These are phyloP conservation scores for Guadua angustifolia DNA, from an alignment of 176 grass and related monocot species.

Conservation along the genomic window DNA sequence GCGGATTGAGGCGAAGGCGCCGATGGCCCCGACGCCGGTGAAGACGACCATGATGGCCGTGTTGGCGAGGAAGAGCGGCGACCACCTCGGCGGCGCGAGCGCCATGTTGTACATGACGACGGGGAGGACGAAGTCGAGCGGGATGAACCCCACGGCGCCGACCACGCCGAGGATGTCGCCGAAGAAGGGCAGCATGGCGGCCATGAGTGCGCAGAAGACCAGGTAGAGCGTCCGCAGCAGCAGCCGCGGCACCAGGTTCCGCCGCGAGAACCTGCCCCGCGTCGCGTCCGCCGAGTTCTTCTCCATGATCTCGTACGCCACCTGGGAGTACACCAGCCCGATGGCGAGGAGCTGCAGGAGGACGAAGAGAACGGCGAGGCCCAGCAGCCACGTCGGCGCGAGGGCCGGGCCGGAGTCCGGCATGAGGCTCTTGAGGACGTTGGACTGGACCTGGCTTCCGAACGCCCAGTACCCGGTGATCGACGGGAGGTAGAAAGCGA, in stretches of 20 bases:
- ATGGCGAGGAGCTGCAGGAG: slow-evolving; percentile 94
- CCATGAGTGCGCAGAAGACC: slow-evolving; percentile 64
- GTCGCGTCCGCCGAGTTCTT: slow-evolving; percentile 65
- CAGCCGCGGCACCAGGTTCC: slow-evolving; percentile 71
- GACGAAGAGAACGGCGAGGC: slow-evolving; percentile 66
- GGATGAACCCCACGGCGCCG: slow-evolving; percentile 81
- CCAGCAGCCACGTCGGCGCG: slow-evolving; percentile 86
- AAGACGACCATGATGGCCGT: slow-evolving; percentile 76
- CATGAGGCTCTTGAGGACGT: slow-evolving; percentile 81
- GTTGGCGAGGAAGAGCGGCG: slow-evolving; percentile 56
- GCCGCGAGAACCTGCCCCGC: slow-evolving; percentile 59
- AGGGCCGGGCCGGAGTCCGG: slow-evolving; percentile 74
- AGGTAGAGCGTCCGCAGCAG: slow-evolving; percentile 73
- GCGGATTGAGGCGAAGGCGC: slow-evolving; percentile 79
- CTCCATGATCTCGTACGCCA: slow-evolving; percentile 89
- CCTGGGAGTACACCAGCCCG: slow-evolving; percentile 79
- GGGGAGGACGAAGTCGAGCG: slow-evolving; percentile 86
- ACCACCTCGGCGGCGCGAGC: slow-evolving; percentile 51
- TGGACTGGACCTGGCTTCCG: slow-evolving; percentile 75
- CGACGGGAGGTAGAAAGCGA: slow-evolving; percentile 72
- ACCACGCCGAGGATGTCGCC: slow-evolving; percentile 79
- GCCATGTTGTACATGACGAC: slow-evolving; percentile 89
- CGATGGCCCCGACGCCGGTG: slow-evolving; percentile 67
- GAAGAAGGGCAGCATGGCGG: slow-evolving; percentile 91
- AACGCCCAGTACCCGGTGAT: slow-evolving; percentile 92